phyloP scores from a whole-genome alignment of 2,329 filamentous ascomycete genomes.

The Cercospora sp. region DNA sequence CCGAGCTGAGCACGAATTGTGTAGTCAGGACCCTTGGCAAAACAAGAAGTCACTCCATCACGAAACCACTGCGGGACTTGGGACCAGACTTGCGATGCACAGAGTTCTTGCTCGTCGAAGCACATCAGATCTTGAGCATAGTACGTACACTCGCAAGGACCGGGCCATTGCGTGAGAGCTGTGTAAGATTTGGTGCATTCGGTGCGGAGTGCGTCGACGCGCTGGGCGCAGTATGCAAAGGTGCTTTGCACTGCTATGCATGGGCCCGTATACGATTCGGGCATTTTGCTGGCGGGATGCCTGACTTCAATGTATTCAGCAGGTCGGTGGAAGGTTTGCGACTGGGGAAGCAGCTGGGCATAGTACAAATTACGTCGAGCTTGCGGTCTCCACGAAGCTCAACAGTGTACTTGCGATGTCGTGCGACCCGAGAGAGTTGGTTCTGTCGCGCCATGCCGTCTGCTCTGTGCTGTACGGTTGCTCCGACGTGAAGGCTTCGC shows the following conservation, averaged over 20 bases:
- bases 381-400: background rate
- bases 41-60: slow-evolving; percentile 5
- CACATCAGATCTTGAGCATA: slow-evolving; percentile 12
- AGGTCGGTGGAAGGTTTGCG: background rate
- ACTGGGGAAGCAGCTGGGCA: background rate
- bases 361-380: background rate
- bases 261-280: slow-evolving; percentile 1
- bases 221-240: slow-evolving; percentile 1
- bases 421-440: background rate
- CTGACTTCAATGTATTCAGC: background rate
- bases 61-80: slow-evolving; percentile 13
- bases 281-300: background rate
- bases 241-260: slow-evolving; percentile 3
- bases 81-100: slow-evolving; percentile 8
- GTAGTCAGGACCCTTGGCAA: slow-evolving; percentile 8
- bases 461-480: background rate
- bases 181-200: slow-evolving; percentile 8
- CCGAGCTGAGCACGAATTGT: slow-evolving; percentile 9
- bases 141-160: slow-evolving; percentile 9
- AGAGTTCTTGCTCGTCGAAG: slow-evolving; percentile 12
- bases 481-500: background rate
- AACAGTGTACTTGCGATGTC: background rate
- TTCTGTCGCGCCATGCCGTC: background rate
- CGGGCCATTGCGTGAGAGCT: background rate
- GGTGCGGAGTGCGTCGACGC: slow-evolving; percentile 7